Evolutionary conservation across 441 rosid species (phyloP).

Genomic region (Erodium texanum): DNA sequence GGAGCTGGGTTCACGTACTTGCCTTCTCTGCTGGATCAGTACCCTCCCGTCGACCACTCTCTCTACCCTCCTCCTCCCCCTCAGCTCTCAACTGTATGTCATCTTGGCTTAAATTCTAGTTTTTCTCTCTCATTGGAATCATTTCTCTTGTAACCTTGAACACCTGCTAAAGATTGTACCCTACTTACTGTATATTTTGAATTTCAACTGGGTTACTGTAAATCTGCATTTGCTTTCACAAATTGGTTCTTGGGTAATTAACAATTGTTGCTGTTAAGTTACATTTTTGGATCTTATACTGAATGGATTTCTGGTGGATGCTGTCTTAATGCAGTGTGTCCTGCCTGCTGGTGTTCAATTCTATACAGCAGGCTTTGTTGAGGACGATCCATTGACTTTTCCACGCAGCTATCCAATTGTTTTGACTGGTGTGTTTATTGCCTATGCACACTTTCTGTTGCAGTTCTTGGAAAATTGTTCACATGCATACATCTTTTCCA

Average conservation of each 20-base stretch:
- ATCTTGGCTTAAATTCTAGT: background rate
- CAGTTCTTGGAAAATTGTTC: constrained; percentile 3
- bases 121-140: background rate
- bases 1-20: constrained; percentile 50
- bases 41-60: constrained; percentile 63
- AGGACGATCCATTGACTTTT: constrained; percentile 44
- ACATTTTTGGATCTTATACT: background rate
- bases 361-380: constrained; percentile 58
- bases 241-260: background rate
- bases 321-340: constrained; percentile 54
- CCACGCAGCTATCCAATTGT: constrained; percentile 96
- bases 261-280: background rate
- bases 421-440: constrained; percentile 52
- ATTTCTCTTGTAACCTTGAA: background rate
- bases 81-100: constrained; percentile 77
- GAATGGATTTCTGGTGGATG: constrained; percentile 3
- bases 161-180: background rate
- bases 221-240: no score
- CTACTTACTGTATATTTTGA: background rate
- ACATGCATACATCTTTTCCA: background rate
- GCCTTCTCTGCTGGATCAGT: constrained; percentile 78
- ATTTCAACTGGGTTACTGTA: no score
- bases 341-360: constrained; percentile 89
- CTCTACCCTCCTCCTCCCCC: constrained; percentile 82
- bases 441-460: background rate